Conservation (phyloP, 345 rosid genomes). For the Dipteronia sinensis region DNA sequence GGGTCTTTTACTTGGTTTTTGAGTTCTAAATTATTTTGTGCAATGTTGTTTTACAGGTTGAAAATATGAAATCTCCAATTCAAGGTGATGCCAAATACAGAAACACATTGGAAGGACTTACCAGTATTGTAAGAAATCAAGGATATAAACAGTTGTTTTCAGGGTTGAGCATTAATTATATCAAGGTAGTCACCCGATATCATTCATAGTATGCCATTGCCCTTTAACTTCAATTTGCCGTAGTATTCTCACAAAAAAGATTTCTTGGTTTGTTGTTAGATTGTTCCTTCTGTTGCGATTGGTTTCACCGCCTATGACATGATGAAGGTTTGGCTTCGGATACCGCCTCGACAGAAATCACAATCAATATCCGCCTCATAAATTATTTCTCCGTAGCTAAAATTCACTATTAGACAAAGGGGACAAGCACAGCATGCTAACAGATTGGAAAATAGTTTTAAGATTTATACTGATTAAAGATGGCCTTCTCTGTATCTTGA, state of each 20-base stretch:
- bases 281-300: conserved; percentile 95
- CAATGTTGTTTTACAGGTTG: conserved; percentile 57
- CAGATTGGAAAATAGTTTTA: background rate
- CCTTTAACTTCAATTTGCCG: background rate
- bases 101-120: conserved; percentile 75
- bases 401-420: background rate
- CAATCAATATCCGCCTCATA: conserved; percentile 35
- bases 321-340: conserved; percentile 86
- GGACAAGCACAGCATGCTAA: too few relatives aligned
- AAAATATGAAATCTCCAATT: conserved; percentile 55
- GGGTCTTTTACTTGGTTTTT: background rate
- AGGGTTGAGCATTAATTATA: conserved; percentile 92
- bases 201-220: background rate
- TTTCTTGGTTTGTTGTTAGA: conserved; percentile 41
- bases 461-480: background rate
- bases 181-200: conserved; percentile 51
- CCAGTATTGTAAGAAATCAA: conserved; percentile 64
- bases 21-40: background rate
- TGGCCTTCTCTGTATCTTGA: background rate
- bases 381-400: background rate
- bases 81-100: conserved; percentile 56
- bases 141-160: conserved; percentile 98
- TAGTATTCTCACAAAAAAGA: background rate
- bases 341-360: conserved; percentile 74
- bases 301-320: conserved; percentile 88